Base-by-base conservation (phyloP, 345 rosid species). In the Citrus australasica region DNA sequence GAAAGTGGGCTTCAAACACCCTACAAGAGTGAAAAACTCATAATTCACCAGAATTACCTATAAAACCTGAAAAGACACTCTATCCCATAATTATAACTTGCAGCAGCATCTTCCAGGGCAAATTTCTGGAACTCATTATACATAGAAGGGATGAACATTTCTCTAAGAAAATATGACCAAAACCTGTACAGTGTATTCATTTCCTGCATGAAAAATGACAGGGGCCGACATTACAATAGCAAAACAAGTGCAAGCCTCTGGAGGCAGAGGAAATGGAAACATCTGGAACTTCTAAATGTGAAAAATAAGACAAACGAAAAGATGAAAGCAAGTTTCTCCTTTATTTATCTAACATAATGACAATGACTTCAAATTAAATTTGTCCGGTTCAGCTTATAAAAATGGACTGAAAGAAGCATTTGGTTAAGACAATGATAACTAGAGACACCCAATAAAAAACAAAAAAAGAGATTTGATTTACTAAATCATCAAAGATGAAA, bases 51-150 rank as follows among this genome's bases (percentile, higher is more conserved):
- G 17, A 56, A 53, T 74, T 92, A 96, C 99, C 99, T 96, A 73
- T 91, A 96, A 84, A 94, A 96, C 86, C 99, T 90, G 89, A 96
- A 96, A 83, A 96, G 98, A 79, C 98, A 94, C 87, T 94, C 98
- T 42, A 88, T 74, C 69, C 99, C 99, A 83, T 96, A 96, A 83
- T 88, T 69, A 86, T 96, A 96, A 87, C 82, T 87, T 55, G 87
- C 90, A 73, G 92, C 89, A 37, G 97, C 94, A 86, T 95, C 99
- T 82, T 96, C 99, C 60, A 89, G 85, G 35, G 99, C 97, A 77
- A 87, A 76, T 85, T 89, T 94, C 83, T 76, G 86, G 85, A 96
- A 96, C 81, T 96, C 99, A 38, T 92, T 86, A 83, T 96, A 96
- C 92, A 96, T 90, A 35, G 97, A 87, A 61, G 88, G 89, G 38